Evolutionary conservation across 1,284 basidiomycete genomes (phyloP), one percentile per base, ranked within the genome.

Genomic region (Pseudozyma sp.): DNA sequence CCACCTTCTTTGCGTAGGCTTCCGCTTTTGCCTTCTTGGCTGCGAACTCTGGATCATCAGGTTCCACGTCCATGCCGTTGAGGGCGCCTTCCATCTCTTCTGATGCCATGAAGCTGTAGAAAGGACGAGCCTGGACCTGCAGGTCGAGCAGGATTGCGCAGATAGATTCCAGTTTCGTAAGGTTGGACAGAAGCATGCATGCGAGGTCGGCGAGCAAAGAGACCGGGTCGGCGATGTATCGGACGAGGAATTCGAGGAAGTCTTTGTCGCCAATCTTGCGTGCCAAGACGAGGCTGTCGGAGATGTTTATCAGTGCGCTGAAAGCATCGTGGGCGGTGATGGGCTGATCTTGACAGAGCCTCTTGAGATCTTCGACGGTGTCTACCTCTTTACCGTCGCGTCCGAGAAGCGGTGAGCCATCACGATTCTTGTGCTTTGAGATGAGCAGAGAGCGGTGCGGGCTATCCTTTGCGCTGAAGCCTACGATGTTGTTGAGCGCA

Each of bases 101-200:
- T 16, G 75, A 65, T 10, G 78, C 66, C 40, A 81, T 68, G 56
- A 83, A 82, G 37, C 66, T 72, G 64, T 83, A 82, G 54, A 82
- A 79, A 1, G 80, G 80, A 31, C 72, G 68, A 14, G 77, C 70
- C 29, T 78, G 75, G 39, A 84, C 78, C 37, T 74, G 89, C 35
- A 95, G 86, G 3, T 87, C 87, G 4, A 95, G 87, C 10, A 97
- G 86, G 1, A 88, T 85, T 4, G 89, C 87, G 69, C 92, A 91
- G 51, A 92, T 88, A 0, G 88, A 86, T 5, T 93, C 88, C 54
- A 93, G 90, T 13, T 92, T 89, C 14, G 94, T 94, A 45, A 98
- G 87, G 85, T 99, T 99, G 17, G 95, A 97, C 7, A 99, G 88
- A 1, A 99, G 88, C 97, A 99, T 99, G 34, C 93, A 90, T 1